Evolutionary conservation across 805 yeast genomes (phyloP).

Genomic region (Saccharomyces kudriavzevii): DNA sequence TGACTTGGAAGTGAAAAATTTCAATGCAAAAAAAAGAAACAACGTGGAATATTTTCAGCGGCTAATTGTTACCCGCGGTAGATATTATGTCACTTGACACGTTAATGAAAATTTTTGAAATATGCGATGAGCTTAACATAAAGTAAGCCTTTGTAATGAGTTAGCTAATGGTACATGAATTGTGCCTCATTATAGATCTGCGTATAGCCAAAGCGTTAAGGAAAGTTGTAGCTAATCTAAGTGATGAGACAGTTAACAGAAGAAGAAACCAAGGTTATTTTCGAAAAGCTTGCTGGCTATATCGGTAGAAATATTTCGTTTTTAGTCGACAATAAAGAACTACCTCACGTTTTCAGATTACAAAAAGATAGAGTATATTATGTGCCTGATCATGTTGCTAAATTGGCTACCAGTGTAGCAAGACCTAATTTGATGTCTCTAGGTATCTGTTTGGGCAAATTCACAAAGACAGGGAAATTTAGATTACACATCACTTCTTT

Average conservation of each 20-base stretch:
- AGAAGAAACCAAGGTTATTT: conserved; percentile 91
- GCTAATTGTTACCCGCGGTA: background rate
- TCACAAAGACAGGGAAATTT: conserved; percentile 95
- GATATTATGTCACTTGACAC: background rate
- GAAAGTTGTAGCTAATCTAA: background rate
- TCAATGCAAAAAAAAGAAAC: background rate
- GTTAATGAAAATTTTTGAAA: conserved; percentile 9
- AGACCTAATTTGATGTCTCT: conserved; percentile 85
- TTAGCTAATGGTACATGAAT: background rate
- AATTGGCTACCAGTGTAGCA: conserved; percentile 82
- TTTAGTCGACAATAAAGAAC: conserved; percentile 67
- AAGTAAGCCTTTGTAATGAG: background rate
- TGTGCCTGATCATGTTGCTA: conserved; percentile 73
- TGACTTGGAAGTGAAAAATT: conserved; percentile 4
- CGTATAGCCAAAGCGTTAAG: background rate
- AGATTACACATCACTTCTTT: conserved; percentile 90
- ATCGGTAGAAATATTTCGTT: conserved; percentile 92
- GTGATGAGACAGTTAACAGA: conserved; percentile 91
- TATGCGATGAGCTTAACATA: conserved; percentile 17
- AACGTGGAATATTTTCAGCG: background rate
- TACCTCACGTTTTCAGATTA: conserved; percentile 88
- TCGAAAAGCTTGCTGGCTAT: conserved; percentile 92
- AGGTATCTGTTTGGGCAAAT: conserved; percentile 91
- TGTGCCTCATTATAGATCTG: background rate
- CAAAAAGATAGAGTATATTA: conserved; percentile 96